Evolutionary conservation across 176 grass and related monocot species (phyloP), one percentile per base, ranked within the genome.

Genomic region (Musa troglodytarum): DNA sequence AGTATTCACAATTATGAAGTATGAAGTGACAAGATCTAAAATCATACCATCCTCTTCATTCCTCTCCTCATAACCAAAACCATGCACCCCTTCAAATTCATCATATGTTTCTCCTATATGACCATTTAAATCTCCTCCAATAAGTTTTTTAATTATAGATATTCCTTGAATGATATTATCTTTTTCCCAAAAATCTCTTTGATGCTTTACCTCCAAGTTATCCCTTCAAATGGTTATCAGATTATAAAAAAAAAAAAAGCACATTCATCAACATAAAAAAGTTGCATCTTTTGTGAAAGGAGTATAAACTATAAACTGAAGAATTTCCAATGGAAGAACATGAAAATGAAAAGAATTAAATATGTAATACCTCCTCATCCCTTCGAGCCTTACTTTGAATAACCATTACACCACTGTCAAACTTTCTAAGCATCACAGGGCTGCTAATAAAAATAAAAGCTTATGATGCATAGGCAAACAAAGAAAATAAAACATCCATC

Each of bases 341-440:
- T 73, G 52, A 73, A 73, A 54, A 74, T 28, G 13, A 11, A 55
- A 17, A 49, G 1, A 68, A 68, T 49, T 69, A 65, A 22, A 56
- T 9, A 77, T 51, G 34, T 51, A 52, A 77, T 85, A 99, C 96
- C 88, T 99, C 88, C 71, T 92, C 88, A 89, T 99, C 96, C 80
- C 96, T 95, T 76, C 95, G 96, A 16, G 91, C 80, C 78, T 99
- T 99, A 67, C 84, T 99, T 82, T 99, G 96, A 77, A 99, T 95
- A 81, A 95, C 96, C 86, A 95, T 99, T 81, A 99, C 91, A 63
- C 88, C 96, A 84, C 96, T 92, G 64, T 99, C 96, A 81, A 99
- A 99, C 75, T 95, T 94, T 79, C 96, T 87, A 79, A 99, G 91
- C 86, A 92, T 92, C 61, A 99, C 86, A 84, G 82, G 85, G 78